Evolutionary conservation across 2,329 filamentous ascomycete species (phyloP).

Genomic region (Chaetomiaceae sp.): DNA sequence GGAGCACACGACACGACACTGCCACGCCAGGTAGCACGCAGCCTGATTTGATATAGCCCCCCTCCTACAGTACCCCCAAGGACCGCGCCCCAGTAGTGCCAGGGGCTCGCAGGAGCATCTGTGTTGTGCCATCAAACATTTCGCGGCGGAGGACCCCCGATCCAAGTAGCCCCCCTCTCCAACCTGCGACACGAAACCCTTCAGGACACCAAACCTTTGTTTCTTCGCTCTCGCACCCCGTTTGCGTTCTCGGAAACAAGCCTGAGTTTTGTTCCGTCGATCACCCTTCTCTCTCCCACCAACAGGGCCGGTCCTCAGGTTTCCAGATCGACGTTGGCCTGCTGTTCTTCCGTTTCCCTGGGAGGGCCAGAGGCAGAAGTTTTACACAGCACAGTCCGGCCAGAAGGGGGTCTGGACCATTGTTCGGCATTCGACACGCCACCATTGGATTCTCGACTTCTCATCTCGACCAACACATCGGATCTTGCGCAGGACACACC

Average conservation of each 20-base stretch:
- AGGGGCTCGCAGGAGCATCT: constrained; percentile 23
- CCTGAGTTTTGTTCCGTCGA: constrained; percentile 35
- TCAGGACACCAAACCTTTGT: constrained; percentile 31
- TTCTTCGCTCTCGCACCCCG: constrained; percentile 25
- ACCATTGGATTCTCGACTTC: background rate
- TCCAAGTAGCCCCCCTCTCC: constrained; percentile 20
- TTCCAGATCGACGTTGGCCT: constrained; percentile 22
- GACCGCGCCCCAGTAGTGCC: constrained; percentile 1
- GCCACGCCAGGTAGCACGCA: no score
- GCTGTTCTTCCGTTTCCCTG: constrained; percentile 5
- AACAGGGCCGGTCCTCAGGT: constrained; percentile 33
- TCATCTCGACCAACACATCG: background rate
- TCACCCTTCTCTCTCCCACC: constrained; percentile 27
- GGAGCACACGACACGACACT: no score
- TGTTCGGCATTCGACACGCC: background rate
- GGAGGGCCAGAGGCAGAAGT: constrained; percentile 1
- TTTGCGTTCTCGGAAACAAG: constrained; percentile 25
- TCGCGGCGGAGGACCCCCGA: constrained; percentile 4
- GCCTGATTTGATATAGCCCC: no score
- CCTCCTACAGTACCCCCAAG: no score
- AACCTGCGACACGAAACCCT: constrained; percentile 38
- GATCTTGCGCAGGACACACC: background rate
- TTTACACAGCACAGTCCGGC: background rate
- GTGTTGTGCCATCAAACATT: constrained; percentile 13
- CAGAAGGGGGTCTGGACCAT: background rate